Evolutionary conservation across 208 protist species (phyloP), one percentile per base, ranked within the genome.

Genomic region (Trypanosoma boissoni): DNA sequence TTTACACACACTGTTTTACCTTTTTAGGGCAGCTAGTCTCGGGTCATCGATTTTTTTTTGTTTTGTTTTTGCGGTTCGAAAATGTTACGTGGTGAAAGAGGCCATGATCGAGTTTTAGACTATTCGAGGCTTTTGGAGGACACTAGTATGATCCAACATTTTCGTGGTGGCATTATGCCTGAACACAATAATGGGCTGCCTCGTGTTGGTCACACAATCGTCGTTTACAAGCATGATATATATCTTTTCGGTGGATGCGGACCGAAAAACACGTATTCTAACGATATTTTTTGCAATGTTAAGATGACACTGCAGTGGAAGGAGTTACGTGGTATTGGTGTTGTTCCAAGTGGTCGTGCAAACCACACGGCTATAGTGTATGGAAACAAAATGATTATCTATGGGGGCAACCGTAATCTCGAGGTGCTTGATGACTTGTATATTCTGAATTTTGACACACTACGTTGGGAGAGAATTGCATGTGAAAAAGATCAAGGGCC

Each of bases 381-480:
- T 54, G 75, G 79, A 26, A 82, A 76, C 43, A 86, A 83, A 48
- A 86, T 95, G 45, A 75, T 88, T 67, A 65, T 92, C n/a, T 92
- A 79, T 59, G 86, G 88, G 21, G 88, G 88, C 2, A 74, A 92
- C 44, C 68, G 77, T 16, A 66, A 86, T 41, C 59, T 86, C 9
- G 86, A 91, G 23, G 83, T 91, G 3, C 85, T 92, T 57, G 83
- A 92, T 58, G 86, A 92, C 37, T 37, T 95, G 18, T 95, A 76
- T 54, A 67, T 76, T 61, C 78, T 80, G 42, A 78, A 88, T 42
- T 60, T 95, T 31, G 63, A 73, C 0, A 78, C 66, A 1, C 56
- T 59, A 4, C 65, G 80, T 16, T 95, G 88, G 86, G 88, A 95
- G 45, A 86, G 80, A 58, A 79, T 95, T 21, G 59, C 29, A 43